phyloP scores from a whole-genome alignment of 164 flowering plant species.

The Piper longum region DNA sequence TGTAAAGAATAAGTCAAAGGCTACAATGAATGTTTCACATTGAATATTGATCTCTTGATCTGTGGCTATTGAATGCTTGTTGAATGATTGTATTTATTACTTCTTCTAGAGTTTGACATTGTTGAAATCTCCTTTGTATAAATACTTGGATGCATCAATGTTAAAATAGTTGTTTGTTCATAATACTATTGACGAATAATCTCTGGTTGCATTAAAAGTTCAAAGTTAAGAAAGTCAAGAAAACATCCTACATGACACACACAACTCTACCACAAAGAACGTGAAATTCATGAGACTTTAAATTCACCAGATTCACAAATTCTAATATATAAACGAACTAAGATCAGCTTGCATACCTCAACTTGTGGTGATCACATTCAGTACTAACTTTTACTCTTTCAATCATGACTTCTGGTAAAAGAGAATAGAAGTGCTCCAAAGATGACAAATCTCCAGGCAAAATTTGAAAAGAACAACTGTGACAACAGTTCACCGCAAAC shows the following conservation, averaged over 20 bases:
- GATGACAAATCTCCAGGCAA: conserved; percentile 52
- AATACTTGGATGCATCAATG: too few species aligned
- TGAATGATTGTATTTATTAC: not conserved
- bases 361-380: conserved; percentile 11
- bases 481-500: conserved; percentile 48
- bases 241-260: too few species aligned
- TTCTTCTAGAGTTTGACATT: not conserved
- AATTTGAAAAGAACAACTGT: conserved; percentile 84
- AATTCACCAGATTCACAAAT: too few species aligned
- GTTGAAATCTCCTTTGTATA: not conserved
- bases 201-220: too few species aligned
- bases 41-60: too few species aligned
- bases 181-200: not conserved
- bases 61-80: not conserved
- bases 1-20: too few species aligned
- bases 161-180: too few species aligned
- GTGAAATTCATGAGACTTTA: too few species aligned
- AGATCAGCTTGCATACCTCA: conserved; percentile 29
- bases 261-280: too few species aligned
- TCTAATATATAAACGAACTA: not conserved
- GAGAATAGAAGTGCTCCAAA: conserved; percentile 41
- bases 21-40: too few species aligned
- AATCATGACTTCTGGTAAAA: conserved; percentile 42
- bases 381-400: conserved; percentile 21
- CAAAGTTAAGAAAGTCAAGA: too few species aligned